phyloP scores from a whole-genome alignment of 1,284 basidiomycete genomes.

The Tylopilus sp. region DNA sequence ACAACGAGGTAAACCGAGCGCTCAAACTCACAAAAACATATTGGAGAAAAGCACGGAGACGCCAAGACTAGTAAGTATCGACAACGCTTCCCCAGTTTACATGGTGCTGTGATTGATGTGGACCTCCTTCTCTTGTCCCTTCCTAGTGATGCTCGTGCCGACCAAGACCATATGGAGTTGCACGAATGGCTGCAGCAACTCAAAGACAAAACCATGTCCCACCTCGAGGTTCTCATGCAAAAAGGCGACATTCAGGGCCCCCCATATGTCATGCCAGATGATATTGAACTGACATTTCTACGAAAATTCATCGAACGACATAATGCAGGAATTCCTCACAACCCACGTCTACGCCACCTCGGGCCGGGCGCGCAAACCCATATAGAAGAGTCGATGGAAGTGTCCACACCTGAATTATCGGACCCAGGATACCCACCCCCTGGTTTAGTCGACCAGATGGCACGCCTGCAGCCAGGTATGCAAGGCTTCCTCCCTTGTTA shows the following conservation, averaged over 20 bases:
- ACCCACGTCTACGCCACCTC: conserved; percentile 66
- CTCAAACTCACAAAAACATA: conserved; percentile 80
- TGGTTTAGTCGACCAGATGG: conserved; percentile 39
- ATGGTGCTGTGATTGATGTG: conserved; percentile 11
- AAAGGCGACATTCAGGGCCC: conserved; percentile 80
- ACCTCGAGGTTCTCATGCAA: conserved; percentile 78
- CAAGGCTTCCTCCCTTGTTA: not conserved
- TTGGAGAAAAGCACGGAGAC: conserved; percentile 72
- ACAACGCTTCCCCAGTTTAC: not conserved
- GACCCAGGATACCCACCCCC: conserved; percentile 45
- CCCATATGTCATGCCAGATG: conserved; percentile 75
- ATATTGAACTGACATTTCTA: conserved; percentile 70
- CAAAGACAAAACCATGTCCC: conserved; percentile 82
- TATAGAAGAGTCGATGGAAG: conserved; percentile 48
- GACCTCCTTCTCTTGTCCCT: not conserved
- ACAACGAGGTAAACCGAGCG: conserved; percentile 71
- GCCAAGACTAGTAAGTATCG: conserved; percentile 62
- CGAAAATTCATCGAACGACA: conserved; percentile 79
- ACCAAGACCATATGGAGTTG: conserved; percentile 82
- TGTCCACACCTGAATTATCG: conserved; percentile 57
- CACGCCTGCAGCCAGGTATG: conserved; percentile 42
- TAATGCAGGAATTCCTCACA: conserved; percentile 66
- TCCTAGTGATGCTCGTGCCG: conserved; percentile 61
- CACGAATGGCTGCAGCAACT: conserved; percentile 81
- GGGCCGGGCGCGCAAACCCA: conserved; percentile 39